phyloP scores from a whole-genome alignment of 352 stramenopile genomes.

The Paralagenidium karlingii region DNA sequence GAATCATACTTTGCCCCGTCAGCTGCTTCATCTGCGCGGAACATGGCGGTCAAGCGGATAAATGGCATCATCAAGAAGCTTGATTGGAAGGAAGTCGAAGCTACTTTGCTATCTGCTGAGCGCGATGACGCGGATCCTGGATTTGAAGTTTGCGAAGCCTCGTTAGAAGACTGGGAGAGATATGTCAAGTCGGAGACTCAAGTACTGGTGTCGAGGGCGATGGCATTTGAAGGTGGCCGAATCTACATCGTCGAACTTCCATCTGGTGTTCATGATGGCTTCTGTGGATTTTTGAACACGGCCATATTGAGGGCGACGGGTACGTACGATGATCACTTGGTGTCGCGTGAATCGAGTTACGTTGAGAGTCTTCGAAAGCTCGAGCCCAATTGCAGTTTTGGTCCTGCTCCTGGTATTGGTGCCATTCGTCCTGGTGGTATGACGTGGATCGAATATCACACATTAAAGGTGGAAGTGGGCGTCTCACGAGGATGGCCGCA shows the following conservation, averaged over 20 bases:
- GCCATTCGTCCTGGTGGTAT: conserved; percentile 1
- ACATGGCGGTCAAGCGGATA: conserved; percentile 4
- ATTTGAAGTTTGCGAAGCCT: conserved; percentile 7
- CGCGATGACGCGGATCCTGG: conserved; percentile 4
- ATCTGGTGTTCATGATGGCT: not conserved
- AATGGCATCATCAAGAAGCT: conserved; percentile 6
- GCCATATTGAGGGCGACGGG: conserved; percentile 3
- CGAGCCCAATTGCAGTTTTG: conserved; percentile 9
- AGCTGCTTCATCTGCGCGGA: no score
- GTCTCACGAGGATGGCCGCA: conserved; percentile 4
- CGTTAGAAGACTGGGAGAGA: conserved; percentile 8
- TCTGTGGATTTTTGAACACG: not conserved
- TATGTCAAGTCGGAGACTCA: conserved; percentile 7
- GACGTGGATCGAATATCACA: conserved; percentile 9
- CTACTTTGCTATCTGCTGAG: conserved; percentile 2
- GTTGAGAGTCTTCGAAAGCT: conserved; percentile 3
- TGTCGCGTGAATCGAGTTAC: conserved; percentile 4
- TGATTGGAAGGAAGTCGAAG: conserved; percentile 3
- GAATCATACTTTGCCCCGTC: no score
- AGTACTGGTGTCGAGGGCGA: conserved; percentile 6
- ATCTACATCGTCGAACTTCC: conserved; percentile 10
- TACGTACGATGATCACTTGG: conserved; percentile 1
- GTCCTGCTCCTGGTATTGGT: conserved; percentile 3
- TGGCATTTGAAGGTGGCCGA: conserved; percentile 4
- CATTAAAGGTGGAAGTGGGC: conserved; percentile 12